Base-by-base conservation (phyloP, 768 basidiomycete species). In the Lyophyllum semitale region DNA sequence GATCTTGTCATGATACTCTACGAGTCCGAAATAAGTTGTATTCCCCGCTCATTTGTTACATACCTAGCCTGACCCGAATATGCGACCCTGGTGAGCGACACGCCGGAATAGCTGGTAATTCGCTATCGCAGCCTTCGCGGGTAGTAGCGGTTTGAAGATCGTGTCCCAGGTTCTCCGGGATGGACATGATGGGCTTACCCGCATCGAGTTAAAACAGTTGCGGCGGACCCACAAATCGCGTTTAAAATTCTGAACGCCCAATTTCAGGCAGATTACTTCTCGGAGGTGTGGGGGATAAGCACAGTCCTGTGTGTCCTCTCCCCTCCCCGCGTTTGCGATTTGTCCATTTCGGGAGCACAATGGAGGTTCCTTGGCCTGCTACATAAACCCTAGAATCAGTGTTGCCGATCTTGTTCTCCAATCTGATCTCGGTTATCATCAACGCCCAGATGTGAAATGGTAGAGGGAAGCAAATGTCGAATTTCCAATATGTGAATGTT, bases 321-420 rank as follows among this genome's bases (percentile, higher is more conserved):
- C 33, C 11, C 20, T n/a, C 23, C 41, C 26, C 17, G 22, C 27
- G 40, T n/a, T 25, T 23, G 17, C 33, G 37, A 12, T 32, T 18
- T 47, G 42, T 15, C 51, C 49, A 12, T 23, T 45, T 56, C 25
- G 12, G 44, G 59, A 8, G 43, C 37, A 60, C 59, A 56, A 60
- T 56, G 54, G 22, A 47, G 13, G 8, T 27, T 35, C 22, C 30
- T 3, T 44, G n/a, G 13, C 35, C 18, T 25, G 4, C 4, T 45
- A 43, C 30, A 27, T 29, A 27, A 25, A 43, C 42, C 54, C 41
- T 44, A 30, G 43, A 48, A 41, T 25, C 26, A 35, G 32, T 41
- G 30, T 27, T 25, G 33, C 50, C 53, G 47, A 55, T 53, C 54
- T 41, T 47, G 29, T 51, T 30, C 40, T 48, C 27, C 32, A 11